phyloP scores from a whole-genome alignment of 2,329 filamentous ascomycete genomes.

The Purpureocillium takamizusanense region DNA sequence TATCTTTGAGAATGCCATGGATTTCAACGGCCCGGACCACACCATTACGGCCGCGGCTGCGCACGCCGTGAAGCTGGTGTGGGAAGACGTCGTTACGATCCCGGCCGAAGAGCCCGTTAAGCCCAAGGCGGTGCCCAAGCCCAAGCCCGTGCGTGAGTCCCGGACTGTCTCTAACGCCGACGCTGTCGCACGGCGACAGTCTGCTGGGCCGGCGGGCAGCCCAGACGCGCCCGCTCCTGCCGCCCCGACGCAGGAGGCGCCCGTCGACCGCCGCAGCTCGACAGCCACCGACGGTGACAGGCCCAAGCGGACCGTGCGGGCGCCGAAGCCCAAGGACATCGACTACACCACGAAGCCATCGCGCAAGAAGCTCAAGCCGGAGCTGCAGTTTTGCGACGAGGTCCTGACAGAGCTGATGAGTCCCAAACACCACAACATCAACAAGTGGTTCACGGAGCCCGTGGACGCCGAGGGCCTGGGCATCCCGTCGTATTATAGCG shows the following conservation, averaged over 20 bases:
- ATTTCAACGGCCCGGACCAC: conserved; percentile 77
- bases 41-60: conserved; percentile 53
- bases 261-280: conserved; percentile 53
- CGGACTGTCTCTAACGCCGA: conserved; percentile 17
- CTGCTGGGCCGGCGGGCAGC: conserved; percentile 18
- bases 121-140: conserved; percentile 37
- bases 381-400: conserved; percentile 83
- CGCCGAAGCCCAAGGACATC: conserved; percentile 84
- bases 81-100: conserved; percentile 34
- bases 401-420: conserved; percentile 71
- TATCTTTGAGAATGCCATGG: conserved; percentile 68
- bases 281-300: conserved; percentile 66
- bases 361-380: conserved; percentile 81
- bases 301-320: conserved; percentile 88
- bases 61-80: conserved; percentile 46
- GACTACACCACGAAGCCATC: conserved; percentile 68
- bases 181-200: conserved; percentile 16
- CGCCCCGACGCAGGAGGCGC: conserved; percentile 10
- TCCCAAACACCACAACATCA: conserved; percentile 57
- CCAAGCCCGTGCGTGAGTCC: conserved; percentile 26
- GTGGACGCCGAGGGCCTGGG: conserved; percentile 92
- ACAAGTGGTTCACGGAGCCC: conserved; percentile 68
- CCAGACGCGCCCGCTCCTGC: conserved; percentile 14
- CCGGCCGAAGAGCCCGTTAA: conserved; percentile 47
- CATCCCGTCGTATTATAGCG: conserved; percentile 84